Base-by-base conservation (phyloP, 768 basidiomycete genomes). In the Hericium erinaceus region DNA sequence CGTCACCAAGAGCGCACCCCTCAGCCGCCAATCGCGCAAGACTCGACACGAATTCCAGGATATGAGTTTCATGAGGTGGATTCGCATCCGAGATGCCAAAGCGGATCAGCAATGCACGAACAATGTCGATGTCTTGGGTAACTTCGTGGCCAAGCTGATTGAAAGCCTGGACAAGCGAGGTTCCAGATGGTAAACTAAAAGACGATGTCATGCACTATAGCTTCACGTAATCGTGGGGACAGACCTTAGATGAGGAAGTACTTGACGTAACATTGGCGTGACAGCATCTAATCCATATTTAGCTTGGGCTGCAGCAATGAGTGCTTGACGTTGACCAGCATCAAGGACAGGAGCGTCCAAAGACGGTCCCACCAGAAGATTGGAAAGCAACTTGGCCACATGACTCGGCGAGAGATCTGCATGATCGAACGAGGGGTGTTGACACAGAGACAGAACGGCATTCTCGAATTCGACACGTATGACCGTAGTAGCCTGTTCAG, bases 201-300 rank as follows among this genome's bases (percentile, higher is more conserved):
- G 52, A 55, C 63, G 16, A 56, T 46, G 38, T 33, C 60, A 65
- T 58, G 28, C 55, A 60, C 63, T 20, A 55, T 41, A 54, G 52
- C 41, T 40, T 55, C 48, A 58, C 40, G 64, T 54, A 48, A 37
- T 37, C 15, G 28, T 18, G 33, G 52, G 46, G 33, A 67, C 71
- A 53, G 64, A 92, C 90, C 86, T 89, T 61, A 93, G 63, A 61
- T 76, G 87, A 18, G 88, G 81, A 60, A 92, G 76, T 54, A 91
- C 81, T 61, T 81, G 82, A 64, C 84, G 85, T 40, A 93, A 73
- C 55, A 91, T 84, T 55, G 91, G 87, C 24, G 78, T 75, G 38
- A 89, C 77, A 39, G 83, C 81, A 58, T 93, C 91, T 20, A 81
- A 78, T 26, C 90, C 92, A 66, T 88, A 87, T 73, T 91, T 92